These are phyloP conservation scores for Erodium chrysanthum DNA, from an alignment of 441 rosid genomes.

Conservation along the genomic window DNA sequence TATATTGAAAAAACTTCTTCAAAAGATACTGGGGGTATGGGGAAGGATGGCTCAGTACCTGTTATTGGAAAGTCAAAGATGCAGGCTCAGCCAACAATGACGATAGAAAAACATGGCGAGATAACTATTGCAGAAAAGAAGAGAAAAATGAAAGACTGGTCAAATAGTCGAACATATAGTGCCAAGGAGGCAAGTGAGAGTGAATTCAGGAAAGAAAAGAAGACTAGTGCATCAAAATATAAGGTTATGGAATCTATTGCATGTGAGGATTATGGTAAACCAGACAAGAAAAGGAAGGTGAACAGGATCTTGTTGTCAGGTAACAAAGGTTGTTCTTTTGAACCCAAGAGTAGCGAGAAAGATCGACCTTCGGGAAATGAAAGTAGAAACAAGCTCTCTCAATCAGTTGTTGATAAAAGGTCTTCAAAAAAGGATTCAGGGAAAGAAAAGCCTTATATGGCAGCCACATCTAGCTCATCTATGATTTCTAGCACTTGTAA, in stretches of 20 bases:
- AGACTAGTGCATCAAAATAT: neutral
- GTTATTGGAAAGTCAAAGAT: neutral
- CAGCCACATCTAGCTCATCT: constrained; percentile 4
- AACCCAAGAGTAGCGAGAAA: neutral
- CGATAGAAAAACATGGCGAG: neutral
- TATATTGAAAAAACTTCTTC: neutral
- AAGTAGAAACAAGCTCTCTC: neutral
- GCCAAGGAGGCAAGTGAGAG: constrained; percentile 1
- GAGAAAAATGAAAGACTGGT: neutral
- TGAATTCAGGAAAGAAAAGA: constrained; percentile 1
- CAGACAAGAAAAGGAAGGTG: neutral
- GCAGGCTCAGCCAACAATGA: constrained; percentile 1
- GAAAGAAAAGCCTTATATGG: constrained; percentile 3
- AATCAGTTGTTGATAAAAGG: neutral
- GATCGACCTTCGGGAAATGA: neutral
- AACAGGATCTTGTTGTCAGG: neutral
- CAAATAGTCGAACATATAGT: neutral
- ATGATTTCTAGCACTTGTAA: constrained; percentile 4
- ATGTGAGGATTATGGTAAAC: constrained; percentile 2
- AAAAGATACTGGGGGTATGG: neutral
- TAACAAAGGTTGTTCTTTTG: neutral
- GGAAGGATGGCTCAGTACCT: constrained; percentile 8
- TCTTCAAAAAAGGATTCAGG: neutral
- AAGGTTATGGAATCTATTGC: neutral
- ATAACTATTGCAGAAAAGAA: constrained; percentile 4